These are phyloP conservation scores for Penicillium sumatraense DNA, from an alignment of 2,329 filamentous ascomycete genomes.

Conservation along the genomic window DNA sequence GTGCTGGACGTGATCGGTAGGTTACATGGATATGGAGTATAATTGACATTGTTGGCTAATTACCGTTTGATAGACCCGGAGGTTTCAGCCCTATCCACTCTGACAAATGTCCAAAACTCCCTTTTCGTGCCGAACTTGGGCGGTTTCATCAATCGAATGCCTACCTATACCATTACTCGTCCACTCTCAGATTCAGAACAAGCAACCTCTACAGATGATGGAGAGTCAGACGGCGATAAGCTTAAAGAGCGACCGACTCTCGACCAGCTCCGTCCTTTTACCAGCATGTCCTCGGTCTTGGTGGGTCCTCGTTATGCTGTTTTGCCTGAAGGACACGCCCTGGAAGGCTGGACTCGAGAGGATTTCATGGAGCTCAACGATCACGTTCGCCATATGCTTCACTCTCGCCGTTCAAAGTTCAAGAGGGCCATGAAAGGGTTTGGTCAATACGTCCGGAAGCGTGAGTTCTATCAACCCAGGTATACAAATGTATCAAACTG, in stretches of 20 bases:
- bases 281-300: conserved; percentile 70
- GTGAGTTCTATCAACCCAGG: not conserved
- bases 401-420: conserved; percentile 78
- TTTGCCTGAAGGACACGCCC: conserved; percentile 71
- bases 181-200: conserved; percentile 40
- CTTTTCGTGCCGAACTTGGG: conserved; percentile 85
- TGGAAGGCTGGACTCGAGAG: conserved; percentile 75
- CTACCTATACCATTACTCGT: conserved; percentile 74
- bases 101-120: conserved; percentile 89
- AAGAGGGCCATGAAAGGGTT: conserved; percentile 81
- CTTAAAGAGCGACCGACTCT: conserved; percentile 33
- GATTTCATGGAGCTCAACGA: conserved; percentile 82
- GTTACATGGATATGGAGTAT: conserved; percentile 32
- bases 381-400: conserved; percentile 84
- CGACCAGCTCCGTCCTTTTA: conserved; percentile 39
- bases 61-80: conserved; percentile 67
- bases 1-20: conserved; percentile 70
- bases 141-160: conserved; percentile 72
- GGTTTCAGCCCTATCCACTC: conserved; percentile 78
- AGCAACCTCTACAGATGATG: conserved; percentile 32
- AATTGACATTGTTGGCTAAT: conserved; percentile 27
- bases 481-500: not conserved
- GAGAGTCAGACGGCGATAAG: conserved; percentile 28
- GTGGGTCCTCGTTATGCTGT: conserved; percentile 77
- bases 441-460: conserved; percentile 64